Evolutionary conservation across 495 filamentous ascomycete species (phyloP).

Genomic region (Podospora pseudoanserina): DNA sequence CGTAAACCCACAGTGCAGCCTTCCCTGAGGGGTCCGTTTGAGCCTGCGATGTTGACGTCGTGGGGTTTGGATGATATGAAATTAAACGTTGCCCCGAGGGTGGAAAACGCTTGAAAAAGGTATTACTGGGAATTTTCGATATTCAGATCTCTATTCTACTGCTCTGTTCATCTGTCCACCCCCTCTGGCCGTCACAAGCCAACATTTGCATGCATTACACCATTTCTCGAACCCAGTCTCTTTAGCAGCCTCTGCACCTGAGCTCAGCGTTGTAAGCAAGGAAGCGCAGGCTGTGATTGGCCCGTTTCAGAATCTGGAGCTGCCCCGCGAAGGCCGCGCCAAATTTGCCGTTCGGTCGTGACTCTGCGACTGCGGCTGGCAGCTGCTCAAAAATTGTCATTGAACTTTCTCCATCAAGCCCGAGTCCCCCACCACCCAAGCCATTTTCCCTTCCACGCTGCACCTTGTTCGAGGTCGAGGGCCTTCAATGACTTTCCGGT

Average conservation of each 20-base stretch:
- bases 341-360: slow-evolving; percentile 17
- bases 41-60: background rate
- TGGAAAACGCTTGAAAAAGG: background rate
- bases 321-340: slow-evolving; percentile 23
- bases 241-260: background rate
- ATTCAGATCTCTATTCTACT: background rate
- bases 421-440: slow-evolving; percentile 32
- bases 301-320: slow-evolving; percentile 6
- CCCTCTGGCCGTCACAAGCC: background rate
- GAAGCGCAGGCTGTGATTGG: slow-evolving; percentile 22
- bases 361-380: slow-evolving; percentile 11
- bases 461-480: slow-evolving; percentile 11
- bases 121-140: background rate
- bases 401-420: slow-evolving; percentile 3
- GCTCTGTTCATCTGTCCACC: background rate
- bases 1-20: slow-evolving; percentile 7
- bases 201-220: background rate
- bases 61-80: background rate
- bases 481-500: slow-evolving; percentile 58
- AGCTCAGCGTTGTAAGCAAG: slow-evolving; percentile 17
- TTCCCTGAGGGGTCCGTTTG: background rate
- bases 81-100: background rate
- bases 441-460: slow-evolving; percentile 16
- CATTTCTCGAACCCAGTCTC: slow-evolving; percentile 3
- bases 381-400: slow-evolving; percentile 27